Evolutionary conservation across 805 yeast species (phyloP), one percentile per base, ranked within the genome.

Genomic region (Candida gorgasii): DNA sequence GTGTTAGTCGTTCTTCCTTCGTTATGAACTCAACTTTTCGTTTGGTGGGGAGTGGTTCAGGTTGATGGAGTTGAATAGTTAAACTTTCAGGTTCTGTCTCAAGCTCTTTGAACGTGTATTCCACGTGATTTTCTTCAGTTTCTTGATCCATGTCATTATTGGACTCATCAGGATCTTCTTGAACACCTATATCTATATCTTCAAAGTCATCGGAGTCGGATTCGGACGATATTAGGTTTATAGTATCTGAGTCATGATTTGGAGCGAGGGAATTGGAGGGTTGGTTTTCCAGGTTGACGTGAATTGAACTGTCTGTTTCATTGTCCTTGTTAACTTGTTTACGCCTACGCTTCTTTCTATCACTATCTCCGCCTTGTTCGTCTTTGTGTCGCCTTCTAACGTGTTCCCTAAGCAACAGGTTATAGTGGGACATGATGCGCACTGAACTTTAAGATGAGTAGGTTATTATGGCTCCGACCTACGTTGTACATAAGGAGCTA

Each of bases 1-100:
- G 63, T 33, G 59, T 61, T 1, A 53, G 52, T 13, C 86, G 65
- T 54, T 85, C 90, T 32, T 81, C 84, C 40, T 69, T 72, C 3
- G 74, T 57, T 1, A 82, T 72, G 0, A 76, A 56, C 13, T 54
- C 57, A 6, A 63, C 51, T 36, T 62, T 61, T 23, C 60, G 51
- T 47, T 61, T 50, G 45, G 52, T 51, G 39, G 52, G 42, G 4
- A 49, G 48, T 26, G 46, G 35, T 20, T 48, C 50, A 2, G 46
- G 40, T 11, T 32, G 40, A 18, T 26, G 8, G 20, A 41, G 22
- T 23, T 38, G 18, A 16, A 41, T 35, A 6, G 40, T 31, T n/a
- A 42, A 36, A n/a, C 15, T 40, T 23, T 40, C 43, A 9, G 17
- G 20, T 34, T 20, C 29, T 8, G 37, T 8, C 15, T 23, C 19